Conservation (phyloP, 2,329 filamentous ascomycete genomes). For the Alternaria incomplexa region DNA sequence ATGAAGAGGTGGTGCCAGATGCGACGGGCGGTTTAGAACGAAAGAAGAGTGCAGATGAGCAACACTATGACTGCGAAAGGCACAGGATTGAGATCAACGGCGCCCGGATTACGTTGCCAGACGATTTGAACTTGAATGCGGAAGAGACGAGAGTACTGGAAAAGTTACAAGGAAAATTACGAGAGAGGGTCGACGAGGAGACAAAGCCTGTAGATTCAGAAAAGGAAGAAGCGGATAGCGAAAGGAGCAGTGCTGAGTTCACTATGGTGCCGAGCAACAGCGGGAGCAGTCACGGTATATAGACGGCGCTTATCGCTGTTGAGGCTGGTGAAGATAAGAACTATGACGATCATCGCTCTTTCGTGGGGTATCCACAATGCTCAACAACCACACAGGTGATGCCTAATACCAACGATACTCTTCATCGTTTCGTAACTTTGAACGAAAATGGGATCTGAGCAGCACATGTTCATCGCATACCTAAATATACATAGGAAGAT, state of each 20-base stretch:
- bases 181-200: slow-evolving; percentile 18
- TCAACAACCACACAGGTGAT: neutral
- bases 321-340: slow-evolving; percentile 14
- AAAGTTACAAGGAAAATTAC: slow-evolving; percentile 41
- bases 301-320: slow-evolving; percentile 10
- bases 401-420: neutral
- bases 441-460: neutral
- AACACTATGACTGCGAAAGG: slow-evolving; percentile 20
- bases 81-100: slow-evolving; percentile 41
- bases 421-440: neutral
- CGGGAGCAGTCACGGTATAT: slow-evolving; percentile 15
- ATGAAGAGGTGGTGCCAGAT: slow-evolving; percentile 33
- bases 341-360: slow-evolving; percentile 4
- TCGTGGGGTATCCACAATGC: slow-evolving; percentile 9
- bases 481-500: neutral
- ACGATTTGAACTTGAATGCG: slow-evolving; percentile 41
- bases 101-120: slow-evolving; percentile 42
- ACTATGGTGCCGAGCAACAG: slow-evolving; percentile 26
- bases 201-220: neutral
- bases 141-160: slow-evolving; percentile 48
- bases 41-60: slow-evolving; percentile 20
- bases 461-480: neutral
- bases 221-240: slow-evolving; percentile 19
- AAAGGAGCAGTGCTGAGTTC: slow-evolving; percentile 27
- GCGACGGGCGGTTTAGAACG: slow-evolving; percentile 27